Evolutionary conservation across 768 basidiomycete genomes (phyloP).

Genomic region (Lactarius psammicola): DNA sequence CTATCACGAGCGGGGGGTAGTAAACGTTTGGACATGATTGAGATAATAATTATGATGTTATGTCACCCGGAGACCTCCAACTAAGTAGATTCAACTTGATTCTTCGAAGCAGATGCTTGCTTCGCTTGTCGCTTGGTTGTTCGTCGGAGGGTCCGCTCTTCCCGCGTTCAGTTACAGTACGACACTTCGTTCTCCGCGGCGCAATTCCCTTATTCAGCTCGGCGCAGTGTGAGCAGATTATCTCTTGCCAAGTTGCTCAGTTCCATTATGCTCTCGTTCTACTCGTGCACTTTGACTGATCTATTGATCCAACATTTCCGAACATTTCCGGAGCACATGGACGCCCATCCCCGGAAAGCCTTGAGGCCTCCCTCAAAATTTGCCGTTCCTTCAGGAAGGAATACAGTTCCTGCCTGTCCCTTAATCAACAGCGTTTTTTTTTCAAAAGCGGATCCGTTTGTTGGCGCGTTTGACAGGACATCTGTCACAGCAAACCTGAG

Average conservation of each 20-base stretch:
- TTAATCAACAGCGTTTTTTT: constrained; percentile 21
- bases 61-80: constrained; percentile 23
- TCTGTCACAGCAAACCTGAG: constrained; percentile 17
- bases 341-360: background rate
- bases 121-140: constrained; percentile 3
- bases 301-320: constrained; percentile 1
- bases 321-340: background rate
- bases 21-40: constrained; percentile 20
- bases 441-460: constrained; percentile 8
- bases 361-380: constrained; percentile 7
- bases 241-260: background rate
- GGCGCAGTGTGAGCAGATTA: background rate
- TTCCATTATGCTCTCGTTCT: background rate
- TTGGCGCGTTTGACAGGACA: constrained; percentile 21
- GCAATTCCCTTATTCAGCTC: background rate
- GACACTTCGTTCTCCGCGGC: constrained; percentile 26
- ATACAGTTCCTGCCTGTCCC: constrained; percentile 18
- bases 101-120: background rate
- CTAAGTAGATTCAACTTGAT: background rate
- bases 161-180: background rate
- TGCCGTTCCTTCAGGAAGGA: constrained; percentile 1
- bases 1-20: background rate
- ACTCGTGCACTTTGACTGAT: too few species aligned
- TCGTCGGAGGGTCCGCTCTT: constrained; percentile 13
- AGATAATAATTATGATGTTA: constrained; percentile 14